A percentile compares a stretch with the other conserved stretches of the same genome.
phyloP scores from a whole-genome alignment of 2,329 filamentous ascomycete genomes.

The Colletotrichum sp. region DNA sequence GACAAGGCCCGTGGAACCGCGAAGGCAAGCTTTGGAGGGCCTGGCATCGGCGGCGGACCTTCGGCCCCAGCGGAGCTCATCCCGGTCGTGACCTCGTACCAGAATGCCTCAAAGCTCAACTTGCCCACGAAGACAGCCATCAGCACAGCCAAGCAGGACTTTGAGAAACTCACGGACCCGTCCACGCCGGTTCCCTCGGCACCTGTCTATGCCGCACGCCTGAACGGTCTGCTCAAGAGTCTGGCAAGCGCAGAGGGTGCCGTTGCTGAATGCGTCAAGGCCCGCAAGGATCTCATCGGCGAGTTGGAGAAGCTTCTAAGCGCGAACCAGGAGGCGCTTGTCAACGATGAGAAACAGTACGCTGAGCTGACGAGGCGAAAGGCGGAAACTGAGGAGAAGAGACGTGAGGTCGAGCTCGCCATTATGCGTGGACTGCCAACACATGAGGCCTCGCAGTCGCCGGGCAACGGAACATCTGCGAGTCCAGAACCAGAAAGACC shows the following conservation, averaged over 20 bases:
- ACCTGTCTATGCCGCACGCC: constrained; percentile 87
- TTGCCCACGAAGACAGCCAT: constrained; percentile 70
- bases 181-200: constrained; percentile 73
- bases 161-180: constrained; percentile 80
- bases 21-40: constrained; percentile 59
- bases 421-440: constrained; percentile 84
- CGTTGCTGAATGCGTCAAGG: constrained; percentile 87
- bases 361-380: constrained; percentile 70
- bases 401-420: constrained; percentile 85
- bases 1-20: constrained; percentile 62
- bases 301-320: constrained; percentile 84
- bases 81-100: constrained; percentile 75
- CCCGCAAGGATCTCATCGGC: constrained; percentile 75
- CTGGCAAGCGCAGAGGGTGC: constrained; percentile 88
- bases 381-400: constrained; percentile 76
- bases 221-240: constrained; percentile 88
- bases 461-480: constrained; percentile 48
- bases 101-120: constrained; percentile 74
- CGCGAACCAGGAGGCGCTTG: constrained; percentile 71
- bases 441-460: constrained; percentile 52
- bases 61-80: constrained; percentile 77
- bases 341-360: constrained; percentile 71
- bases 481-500: constrained; percentile 66
- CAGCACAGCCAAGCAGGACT: constrained; percentile 78
- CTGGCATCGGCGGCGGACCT: constrained; percentile 64